These are phyloP conservation scores for Picochlorum sp. DNA, from an alignment of 139 green algal genomes.

Conservation along the genomic window DNA sequence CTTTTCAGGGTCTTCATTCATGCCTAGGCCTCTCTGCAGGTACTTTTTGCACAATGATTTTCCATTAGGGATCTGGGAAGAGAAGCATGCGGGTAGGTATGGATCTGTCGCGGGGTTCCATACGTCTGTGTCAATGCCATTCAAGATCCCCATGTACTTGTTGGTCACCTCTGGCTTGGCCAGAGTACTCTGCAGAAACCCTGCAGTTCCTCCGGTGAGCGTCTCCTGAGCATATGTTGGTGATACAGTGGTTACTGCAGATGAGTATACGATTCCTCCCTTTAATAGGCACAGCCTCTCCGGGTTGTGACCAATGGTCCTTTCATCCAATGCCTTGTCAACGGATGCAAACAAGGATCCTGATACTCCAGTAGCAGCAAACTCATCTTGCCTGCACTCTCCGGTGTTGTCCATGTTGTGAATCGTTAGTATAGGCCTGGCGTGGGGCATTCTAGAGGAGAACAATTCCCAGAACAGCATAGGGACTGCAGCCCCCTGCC, in stretches of 20 bases:
- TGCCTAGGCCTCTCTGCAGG: constrained; percentile 70
- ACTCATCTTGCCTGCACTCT: constrained; percentile 81
- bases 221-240: constrained; percentile 86
- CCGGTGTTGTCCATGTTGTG: constrained; percentile 94
- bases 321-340: constrained; percentile 89
- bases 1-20: constrained; percentile 57
- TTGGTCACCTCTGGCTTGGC: constrained; percentile 30
- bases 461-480: constrained; percentile 84
- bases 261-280: constrained; percentile 86
- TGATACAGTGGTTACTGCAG: constrained; percentile 83
- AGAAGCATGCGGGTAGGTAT: constrained; percentile 68
- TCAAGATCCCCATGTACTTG: constrained; percentile 77
- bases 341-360: constrained; percentile 64
- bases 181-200: constrained; percentile 71
- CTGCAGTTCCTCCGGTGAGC: constrained; percentile 54
- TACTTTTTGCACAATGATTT: constrained; percentile 87
- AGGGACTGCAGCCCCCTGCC: constrained; percentile 66
- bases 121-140: constrained; percentile 81
- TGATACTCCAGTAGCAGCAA: constrained; percentile 55
- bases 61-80: constrained; percentile 33
- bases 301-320: constrained; percentile 95
- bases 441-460: constrained; percentile 7
- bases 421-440: constrained; percentile 75
- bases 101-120: constrained; percentile 76
- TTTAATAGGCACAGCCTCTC: constrained; percentile 93